phyloP scores from a whole-genome alignment of 768 basidiomycete species.

The Crassisporium funariophilum region DNA sequence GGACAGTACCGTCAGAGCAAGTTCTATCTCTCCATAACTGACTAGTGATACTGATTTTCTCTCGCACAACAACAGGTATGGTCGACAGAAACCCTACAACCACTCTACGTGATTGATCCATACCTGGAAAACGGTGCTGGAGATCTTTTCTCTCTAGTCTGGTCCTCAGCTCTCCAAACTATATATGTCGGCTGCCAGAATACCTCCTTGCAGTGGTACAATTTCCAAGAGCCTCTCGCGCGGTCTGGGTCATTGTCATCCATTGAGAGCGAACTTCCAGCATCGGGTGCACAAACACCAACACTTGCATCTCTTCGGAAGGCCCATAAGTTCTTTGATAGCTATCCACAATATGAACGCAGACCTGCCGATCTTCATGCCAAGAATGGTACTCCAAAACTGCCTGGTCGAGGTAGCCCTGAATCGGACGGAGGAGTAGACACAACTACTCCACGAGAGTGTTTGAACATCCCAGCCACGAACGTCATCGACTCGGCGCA shows the following conservation, averaged over 20 bases:
- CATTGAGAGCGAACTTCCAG: conserved; percentile 13
- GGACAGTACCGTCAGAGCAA: conserved; percentile 84
- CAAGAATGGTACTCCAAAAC: conserved; percentile 46
- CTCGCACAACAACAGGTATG: conserved; percentile 66
- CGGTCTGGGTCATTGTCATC: conserved; percentile 19
- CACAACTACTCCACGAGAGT: conserved; percentile 34
- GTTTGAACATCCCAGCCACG: conserved; percentile 58
- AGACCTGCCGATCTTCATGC: conserved; percentile 70
- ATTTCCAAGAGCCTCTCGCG: conserved; percentile 41
- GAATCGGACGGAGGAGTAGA: conserved; percentile 32
- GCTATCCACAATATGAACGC: conserved; percentile 74
- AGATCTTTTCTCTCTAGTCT: conserved; percentile 84
- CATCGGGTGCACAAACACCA: conserved; percentile 41
- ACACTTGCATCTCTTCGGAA: conserved; percentile 39
- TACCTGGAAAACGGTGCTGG: conserved; percentile 81
- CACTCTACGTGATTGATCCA: conserved; percentile 74
- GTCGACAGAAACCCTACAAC: conserved; percentile 68
- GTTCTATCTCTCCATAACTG: conserved; percentile 22
- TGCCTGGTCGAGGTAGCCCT: conserved; percentile 30
- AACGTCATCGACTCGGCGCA: conserved; percentile 90
- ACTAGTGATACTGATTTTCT: conserved; percentile 2
- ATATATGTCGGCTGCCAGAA: conserved; percentile 91
- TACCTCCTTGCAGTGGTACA: conserved; percentile 89
- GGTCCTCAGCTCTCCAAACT: conserved; percentile 67
- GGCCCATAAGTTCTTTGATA: conserved; percentile 91